Evolutionary conservation across 2,329 filamentous ascomycete species (phyloP).

Genomic region (Lizonia empirigonia): DNA sequence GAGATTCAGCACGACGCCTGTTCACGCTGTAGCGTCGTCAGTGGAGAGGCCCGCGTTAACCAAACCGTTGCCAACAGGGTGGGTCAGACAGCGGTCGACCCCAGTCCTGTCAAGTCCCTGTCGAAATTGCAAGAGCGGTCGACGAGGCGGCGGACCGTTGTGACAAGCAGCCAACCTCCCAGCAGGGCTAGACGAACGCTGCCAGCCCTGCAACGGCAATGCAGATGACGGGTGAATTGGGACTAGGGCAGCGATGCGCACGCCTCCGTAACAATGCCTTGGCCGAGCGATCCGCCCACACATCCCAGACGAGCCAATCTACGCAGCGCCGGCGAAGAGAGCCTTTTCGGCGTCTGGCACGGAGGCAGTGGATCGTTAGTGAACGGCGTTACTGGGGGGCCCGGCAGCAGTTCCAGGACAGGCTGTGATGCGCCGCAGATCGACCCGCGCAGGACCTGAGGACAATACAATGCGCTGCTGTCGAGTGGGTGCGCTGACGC

Average conservation of each 20-base stretch:
- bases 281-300: conserved; percentile 45
- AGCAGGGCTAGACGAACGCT: conserved; percentile 38
- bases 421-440: conserved; percentile 51
- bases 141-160: conserved; percentile 48
- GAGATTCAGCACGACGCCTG: conserved; percentile 45
- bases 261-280: conserved; percentile 39
- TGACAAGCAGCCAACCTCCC: conserved; percentile 40
- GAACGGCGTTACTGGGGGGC: conserved; percentile 30
- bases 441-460: conserved; percentile 38
- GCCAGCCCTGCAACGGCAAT: conserved; percentile 49
- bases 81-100: conserved; percentile 46
- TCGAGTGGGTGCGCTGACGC: conserved; percentile 17
- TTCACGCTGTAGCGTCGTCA: conserved; percentile 41
- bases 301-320: conserved; percentile 46
- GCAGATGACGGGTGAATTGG: conserved; percentile 44
- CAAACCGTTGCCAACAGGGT: conserved; percentile 47
- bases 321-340: conserved; percentile 46
- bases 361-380: conserved; percentile 19
- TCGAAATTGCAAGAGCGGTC: conserved; percentile 45
- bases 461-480: too few species aligned
- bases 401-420: conserved; percentile 42
- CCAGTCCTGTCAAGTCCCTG: conserved; percentile 40
- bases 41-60: conserved; percentile 36
- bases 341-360: conserved; percentile 49
- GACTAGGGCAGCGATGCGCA: conserved; percentile 42